These are phyloP conservation scores for Tagetes erecta DNA, from an alignment of 129 eudicot genomes.

Conservation along the genomic window DNA sequence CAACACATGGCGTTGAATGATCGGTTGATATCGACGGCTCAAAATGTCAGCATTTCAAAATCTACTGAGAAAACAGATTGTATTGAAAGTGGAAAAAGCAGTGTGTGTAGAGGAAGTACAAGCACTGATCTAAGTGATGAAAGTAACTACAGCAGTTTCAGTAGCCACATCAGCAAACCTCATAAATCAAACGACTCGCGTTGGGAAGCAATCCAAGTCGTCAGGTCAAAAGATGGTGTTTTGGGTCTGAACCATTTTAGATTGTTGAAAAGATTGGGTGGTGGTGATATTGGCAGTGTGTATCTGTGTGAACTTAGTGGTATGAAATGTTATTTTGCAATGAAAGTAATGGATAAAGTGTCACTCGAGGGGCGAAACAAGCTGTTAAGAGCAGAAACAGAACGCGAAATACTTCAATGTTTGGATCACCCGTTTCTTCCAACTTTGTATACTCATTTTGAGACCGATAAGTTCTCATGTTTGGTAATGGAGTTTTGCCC, in stretches of 20 bases:
- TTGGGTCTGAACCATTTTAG: conserved; percentile 73
- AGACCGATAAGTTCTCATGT: conserved; percentile 80
- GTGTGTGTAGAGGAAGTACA: conserved; percentile 75
- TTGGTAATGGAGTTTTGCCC: conserved; percentile 95
- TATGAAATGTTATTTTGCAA: conserved; percentile 65
- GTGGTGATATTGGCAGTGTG: conserved; percentile 89
- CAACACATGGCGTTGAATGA: conserved; percentile 40
- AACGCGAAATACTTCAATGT: conserved; percentile 70
- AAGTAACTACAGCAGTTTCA: conserved; percentile 68
- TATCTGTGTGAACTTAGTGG: conserved; percentile 73
- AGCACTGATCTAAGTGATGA: conserved; percentile 80
- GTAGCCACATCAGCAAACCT: conserved; percentile 65
- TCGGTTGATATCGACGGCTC: conserved; percentile 30
- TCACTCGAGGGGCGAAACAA: conserved; percentile 68
- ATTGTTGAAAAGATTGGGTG: conserved; percentile 69
- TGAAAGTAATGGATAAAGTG: conserved; percentile 86
- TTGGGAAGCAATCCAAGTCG: conserved; percentile 82
- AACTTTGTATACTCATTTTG: conserved; percentile 73
- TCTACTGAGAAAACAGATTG: conserved; percentile 48
- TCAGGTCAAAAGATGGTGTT: conserved; percentile 58
- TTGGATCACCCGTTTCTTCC: conserved; percentile 87
- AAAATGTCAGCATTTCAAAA: conserved; percentile 31
- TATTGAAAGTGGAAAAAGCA: conserved; percentile 71
- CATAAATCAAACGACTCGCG: conserved; percentile 74
- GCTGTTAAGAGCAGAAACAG: conserved; percentile 71